These are phyloP conservation scores for Brassica nigra DNA, from an alignment of 345 rosid genomes.

Conservation along the genomic window DNA sequence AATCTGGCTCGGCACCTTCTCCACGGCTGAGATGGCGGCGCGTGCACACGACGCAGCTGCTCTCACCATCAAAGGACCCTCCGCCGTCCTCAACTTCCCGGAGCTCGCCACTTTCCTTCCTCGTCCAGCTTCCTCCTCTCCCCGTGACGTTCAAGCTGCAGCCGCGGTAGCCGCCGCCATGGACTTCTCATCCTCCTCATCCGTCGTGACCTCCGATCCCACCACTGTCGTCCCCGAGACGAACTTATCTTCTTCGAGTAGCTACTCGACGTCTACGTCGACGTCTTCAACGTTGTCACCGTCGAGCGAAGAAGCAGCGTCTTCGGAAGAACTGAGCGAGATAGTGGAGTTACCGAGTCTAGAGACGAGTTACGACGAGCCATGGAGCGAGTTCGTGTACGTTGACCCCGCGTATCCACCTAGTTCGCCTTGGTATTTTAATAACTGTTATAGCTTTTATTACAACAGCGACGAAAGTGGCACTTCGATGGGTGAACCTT, in stretches of 20 bases:
- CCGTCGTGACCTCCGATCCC: conserved; percentile 6
- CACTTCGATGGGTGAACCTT: conserved; percentile 37
- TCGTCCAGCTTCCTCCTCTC: conserved; percentile 71
- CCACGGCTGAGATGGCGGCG: conserved; percentile 92
- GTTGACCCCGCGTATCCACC: conserved; percentile 56
- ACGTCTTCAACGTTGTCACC: conserved; percentile 11
- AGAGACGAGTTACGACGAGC: conserved; percentile 53
- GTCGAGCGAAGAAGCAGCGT: conserved; percentile 39
- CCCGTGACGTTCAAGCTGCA: conserved; percentile 91
- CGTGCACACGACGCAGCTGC: conserved; percentile 99
- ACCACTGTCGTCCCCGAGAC: conserved; percentile 8
- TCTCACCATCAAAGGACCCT: conserved; percentile 72
- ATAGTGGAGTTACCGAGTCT: conserved; percentile 82
- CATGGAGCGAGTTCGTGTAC: conserved; percentile 58
- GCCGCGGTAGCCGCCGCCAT: conserved; percentile 88
- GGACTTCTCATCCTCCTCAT: conserved; percentile 42
- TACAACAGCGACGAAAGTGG: conserved; percentile 45
- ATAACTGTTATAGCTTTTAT: conserved; percentile 40
- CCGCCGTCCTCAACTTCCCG: conserved; percentile 89
- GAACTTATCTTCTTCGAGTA: conserved; percentile 4
- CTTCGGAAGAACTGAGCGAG: conserved; percentile 70
- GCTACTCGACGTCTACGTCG: conserved; percentile 25
- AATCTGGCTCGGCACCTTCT: conserved; percentile 97
- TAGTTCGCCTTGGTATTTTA: conserved; percentile 45
- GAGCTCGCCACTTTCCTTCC: conserved; percentile 71